These are phyloP conservation scores for Trichoderma erinaceum DNA, from an alignment of 495 filamentous ascomycete species.

Conservation along the genomic window DNA sequence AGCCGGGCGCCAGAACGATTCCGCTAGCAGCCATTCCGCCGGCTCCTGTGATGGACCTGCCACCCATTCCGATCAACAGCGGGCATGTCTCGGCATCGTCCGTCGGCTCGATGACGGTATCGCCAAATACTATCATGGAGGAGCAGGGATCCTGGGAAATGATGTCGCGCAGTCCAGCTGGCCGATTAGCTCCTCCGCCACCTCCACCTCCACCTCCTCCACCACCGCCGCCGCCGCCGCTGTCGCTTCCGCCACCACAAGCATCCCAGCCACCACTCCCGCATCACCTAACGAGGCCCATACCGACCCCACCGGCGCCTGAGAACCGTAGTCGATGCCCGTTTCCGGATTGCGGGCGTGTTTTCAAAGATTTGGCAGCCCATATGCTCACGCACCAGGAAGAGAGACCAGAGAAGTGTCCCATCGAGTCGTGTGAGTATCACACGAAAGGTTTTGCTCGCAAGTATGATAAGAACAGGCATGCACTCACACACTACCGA, in stretches of 20 bases:
- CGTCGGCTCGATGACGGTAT: slow-evolving; percentile 50
- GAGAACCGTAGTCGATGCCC: slow-evolving; percentile 69
- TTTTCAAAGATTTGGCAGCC: slow-evolving; percentile 92
- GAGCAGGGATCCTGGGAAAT: neutral
- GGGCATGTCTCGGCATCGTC: slow-evolving; percentile 23
- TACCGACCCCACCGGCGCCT: slow-evolving; percentile 28
- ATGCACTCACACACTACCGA: slow-evolving; percentile 97
- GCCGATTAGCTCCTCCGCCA: neutral
- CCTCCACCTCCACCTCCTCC: neutral
- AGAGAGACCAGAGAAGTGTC: slow-evolving; percentile 93
- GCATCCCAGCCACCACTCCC: slow-evolving; percentile 42
- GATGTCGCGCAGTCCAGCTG: neutral
- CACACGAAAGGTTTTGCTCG: slow-evolving; percentile 92
- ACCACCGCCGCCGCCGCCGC: slow-evolving; percentile 13
- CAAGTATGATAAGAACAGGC: slow-evolving; percentile 99
- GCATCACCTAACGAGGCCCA: slow-evolving; percentile 2
- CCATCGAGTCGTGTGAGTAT: slow-evolving; percentile 90
- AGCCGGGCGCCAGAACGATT: slow-evolving; percentile 29
- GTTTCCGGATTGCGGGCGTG: slow-evolving; percentile 74
- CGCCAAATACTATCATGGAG: slow-evolving; percentile 41
- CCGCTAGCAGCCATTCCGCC: slow-evolving; percentile 30
- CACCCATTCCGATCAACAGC: slow-evolving; percentile 18
- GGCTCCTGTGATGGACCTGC: slow-evolving; percentile 38
- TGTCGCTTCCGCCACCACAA: slow-evolving; percentile 17
- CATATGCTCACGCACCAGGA: slow-evolving; percentile 95